Evolutionary conservation across 208 protist species (phyloP), one percentile per base, ranked within the genome.

Genomic region (Trypanosoma lewisi): DNA sequence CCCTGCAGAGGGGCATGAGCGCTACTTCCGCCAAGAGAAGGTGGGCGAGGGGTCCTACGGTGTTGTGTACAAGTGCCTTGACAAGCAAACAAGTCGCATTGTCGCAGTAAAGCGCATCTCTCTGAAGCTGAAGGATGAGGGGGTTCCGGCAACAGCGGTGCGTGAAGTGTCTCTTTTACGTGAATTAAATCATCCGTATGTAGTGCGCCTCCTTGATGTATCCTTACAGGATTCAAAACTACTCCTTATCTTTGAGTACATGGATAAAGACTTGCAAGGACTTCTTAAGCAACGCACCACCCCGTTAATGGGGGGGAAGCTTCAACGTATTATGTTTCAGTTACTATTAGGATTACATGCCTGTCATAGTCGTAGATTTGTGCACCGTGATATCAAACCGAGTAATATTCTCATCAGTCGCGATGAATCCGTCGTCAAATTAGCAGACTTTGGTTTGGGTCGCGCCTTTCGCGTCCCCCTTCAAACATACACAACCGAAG

Each of bases 31-130:
- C 21, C 60, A 93, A 30, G 89, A 97, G 52, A 98, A 98, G 73
- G 78, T 98, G n/a, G 97, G 97, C n/a, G 93, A 98, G 56, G 97
- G 97, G 21, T 98, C 97, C 0, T 99, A 98, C 70, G 97, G 97
- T 34, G 94, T 98, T 21, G 97, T 99, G 7, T 98, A 97, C 77
- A 97, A 98, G 58, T 97, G 93, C 47, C 69, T 79, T 28, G 89
- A 98, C 63, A 62, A 60, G 0, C 50, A 77, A 12, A 94, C 77
- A 14, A 71, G 67, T 17, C 39, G 81, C 27, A 68, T 85, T 27
- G 91, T 96, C 5, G 92, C 91, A 0, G 62, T 96, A 55, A 97
- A 97, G 63, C 68, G 77, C 11, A 93, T 96, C 21, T 67, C 77
- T 30, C 75, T 92, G 63, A 83, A 79, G 41, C 61, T 73, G 25